These are phyloP conservation scores for button mushroom (Agaricus bisporus) DNA, from an alignment of 768 basidiomycete species.

Conservation along the genomic window DNA sequence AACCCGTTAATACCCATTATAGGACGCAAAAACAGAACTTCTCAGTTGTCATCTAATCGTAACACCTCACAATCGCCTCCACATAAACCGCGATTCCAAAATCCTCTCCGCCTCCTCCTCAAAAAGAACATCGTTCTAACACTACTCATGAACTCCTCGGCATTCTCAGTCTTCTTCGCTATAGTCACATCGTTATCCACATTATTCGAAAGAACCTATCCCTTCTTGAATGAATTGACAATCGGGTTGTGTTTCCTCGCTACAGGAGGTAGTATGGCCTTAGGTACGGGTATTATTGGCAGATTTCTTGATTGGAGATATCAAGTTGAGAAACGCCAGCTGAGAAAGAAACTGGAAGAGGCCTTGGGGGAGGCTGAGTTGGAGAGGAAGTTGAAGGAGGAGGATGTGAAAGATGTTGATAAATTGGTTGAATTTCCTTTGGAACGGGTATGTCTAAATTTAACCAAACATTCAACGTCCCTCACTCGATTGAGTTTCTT, in stretches of 20 bases:
- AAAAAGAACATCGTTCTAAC: constrained; percentile 49
- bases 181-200: constrained; percentile 57
- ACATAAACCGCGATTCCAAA: constrained; percentile 30
- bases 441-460: neutral
- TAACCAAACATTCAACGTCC: no score
- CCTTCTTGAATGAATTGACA: constrained; percentile 51
- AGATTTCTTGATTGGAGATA: constrained; percentile 65
- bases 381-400: neutral
- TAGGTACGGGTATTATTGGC: constrained; percentile 58
- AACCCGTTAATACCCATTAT: constrained; percentile 5
- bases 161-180: constrained; percentile 52
- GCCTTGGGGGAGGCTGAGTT: neutral
- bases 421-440: constrained; percentile 1
- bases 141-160: constrained; percentile 43
- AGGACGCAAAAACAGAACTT: neutral
- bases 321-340: constrained; percentile 28
- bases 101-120: constrained; percentile 50
- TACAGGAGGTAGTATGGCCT: constrained; percentile 65
- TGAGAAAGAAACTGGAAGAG: constrained; percentile 10
- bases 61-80: constrained; percentile 19
- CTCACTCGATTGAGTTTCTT: neutral
- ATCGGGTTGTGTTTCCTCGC: constrained; percentile 77
- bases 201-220: constrained; percentile 53
- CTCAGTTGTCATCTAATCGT: neutral
- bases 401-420: neutral